Conservation (phyloP, 2,329 filamentous ascomycete genomes). For the Bimuria novae-zelandiae region DNA sequence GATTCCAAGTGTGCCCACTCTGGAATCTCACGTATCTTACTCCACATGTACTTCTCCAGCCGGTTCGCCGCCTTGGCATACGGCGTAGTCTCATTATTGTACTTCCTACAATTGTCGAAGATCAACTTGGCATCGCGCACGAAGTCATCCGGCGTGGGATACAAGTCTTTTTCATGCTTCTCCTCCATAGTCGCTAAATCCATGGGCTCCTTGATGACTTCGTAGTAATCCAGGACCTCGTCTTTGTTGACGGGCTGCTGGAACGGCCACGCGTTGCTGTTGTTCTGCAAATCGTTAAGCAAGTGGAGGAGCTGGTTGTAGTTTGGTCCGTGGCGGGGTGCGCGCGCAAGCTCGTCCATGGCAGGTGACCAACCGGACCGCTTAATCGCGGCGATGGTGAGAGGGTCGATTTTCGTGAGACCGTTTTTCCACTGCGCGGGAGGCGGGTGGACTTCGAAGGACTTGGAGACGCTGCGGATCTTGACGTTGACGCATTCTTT, state of each 20-base stretch:
- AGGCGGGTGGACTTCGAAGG: constrained; percentile 82
- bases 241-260: constrained; percentile 90
- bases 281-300: constrained; percentile 93
- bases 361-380: constrained; percentile 93
- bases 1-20: constrained; percentile 66
- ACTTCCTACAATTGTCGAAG: constrained; percentile 92
- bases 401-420: constrained; percentile 71
- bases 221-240: constrained; percentile 98
- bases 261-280: constrained; percentile 93
- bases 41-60: constrained; percentile 93
- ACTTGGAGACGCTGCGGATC: constrained; percentile 87
- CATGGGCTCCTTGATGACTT: constrained; percentile 98
- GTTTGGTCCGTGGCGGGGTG: constrained; percentile 93
- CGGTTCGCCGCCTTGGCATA: constrained; percentile 96
- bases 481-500: constrained; percentile 95
- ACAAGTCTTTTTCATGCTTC: constrained; percentile 92
- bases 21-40: constrained; percentile 85
- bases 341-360: constrained; percentile 95
- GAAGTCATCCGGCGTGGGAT: constrained; percentile 90
- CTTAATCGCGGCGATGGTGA: constrained; percentile 84
- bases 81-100: constrained; percentile 93
- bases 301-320: constrained; percentile 93
- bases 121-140: constrained; percentile 85
- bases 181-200: constrained; percentile 94
- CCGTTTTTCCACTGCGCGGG: constrained; percentile 85